Evolutionary conservation across 345 rosid genomes (phyloP).

Genomic region (Arabidopsis thaliana): DNA sequence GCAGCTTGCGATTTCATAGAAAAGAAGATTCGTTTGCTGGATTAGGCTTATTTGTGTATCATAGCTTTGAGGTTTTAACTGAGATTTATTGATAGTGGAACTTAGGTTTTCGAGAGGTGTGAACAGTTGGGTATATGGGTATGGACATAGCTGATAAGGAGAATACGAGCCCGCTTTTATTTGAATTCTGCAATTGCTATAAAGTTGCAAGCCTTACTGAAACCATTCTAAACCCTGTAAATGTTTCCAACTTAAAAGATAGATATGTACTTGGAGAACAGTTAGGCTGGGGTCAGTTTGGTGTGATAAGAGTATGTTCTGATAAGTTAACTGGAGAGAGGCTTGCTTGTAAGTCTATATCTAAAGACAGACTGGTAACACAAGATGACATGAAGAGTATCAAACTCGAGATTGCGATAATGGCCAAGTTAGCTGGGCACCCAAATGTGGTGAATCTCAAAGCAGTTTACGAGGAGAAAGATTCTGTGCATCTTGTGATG

Average conservation of each 20-base stretch:
- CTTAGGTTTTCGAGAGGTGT: constrained; percentile 11
- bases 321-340: constrained; percentile 60
- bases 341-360: constrained; percentile 70
- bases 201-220: constrained; percentile 53
- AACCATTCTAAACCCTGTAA: constrained; percentile 60
- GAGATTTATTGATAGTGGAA: constrained; percentile 30
- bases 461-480: constrained; percentile 75
- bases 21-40: constrained; percentile 19
- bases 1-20: constrained; percentile 27
- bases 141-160: constrained; percentile 56
- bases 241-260: constrained; percentile 64
- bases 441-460: constrained; percentile 68
- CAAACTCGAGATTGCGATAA: constrained; percentile 69
- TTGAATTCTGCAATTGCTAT: constrained; percentile 50
- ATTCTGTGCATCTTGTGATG: constrained; percentile 68
- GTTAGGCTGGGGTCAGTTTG: constrained; percentile 85
- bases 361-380: constrained; percentile 61
- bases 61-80: constrained; percentile 22
- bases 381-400: constrained; percentile 56
- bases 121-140: constrained; percentile 42
- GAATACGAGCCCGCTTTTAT: constrained; percentile 40
- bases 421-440: constrained; percentile 64
- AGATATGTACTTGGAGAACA: constrained; percentile 68
- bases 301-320: constrained; percentile 74
- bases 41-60: not conserved